A percentile compares a stretch with the other conserved stretches of the same genome.
Evolutionary conservation across 176 grass and related monocot genomes (phyloP).

Genomic region (Pontederia crassipes): DNA sequence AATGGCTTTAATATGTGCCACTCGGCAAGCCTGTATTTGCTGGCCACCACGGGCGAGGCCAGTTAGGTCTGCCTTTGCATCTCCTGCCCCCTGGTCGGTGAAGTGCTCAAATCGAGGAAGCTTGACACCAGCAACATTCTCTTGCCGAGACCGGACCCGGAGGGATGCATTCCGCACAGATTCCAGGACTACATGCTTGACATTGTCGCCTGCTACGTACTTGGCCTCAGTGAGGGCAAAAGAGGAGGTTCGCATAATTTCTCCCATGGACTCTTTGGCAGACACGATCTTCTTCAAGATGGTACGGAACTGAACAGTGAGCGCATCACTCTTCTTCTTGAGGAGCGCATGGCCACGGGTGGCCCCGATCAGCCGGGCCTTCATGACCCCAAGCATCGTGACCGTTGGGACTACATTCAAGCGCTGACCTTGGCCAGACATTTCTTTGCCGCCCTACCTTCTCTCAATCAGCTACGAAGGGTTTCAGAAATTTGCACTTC

Average conservation of each 20-base stretch:
- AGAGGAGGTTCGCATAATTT: constrained; percentile 50
- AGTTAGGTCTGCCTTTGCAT: constrained; percentile 30
- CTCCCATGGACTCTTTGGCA: constrained; percentile 70
- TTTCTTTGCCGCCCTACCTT: neutral
- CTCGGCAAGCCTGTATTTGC: constrained; percentile 55
- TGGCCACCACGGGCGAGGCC: constrained; percentile 63
- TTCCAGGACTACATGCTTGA: constrained; percentile 50
- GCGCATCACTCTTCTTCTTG: constrained; percentile 90
- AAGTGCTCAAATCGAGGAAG: constrained; percentile 63
- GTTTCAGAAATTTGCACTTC: too few relatives aligned
- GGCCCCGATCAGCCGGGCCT: constrained; percentile 53
- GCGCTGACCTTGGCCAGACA: constrained; percentile 57
- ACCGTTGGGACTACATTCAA: constrained; percentile 69
- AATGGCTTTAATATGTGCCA: constrained; percentile 35
- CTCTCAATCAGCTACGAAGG: neutral
- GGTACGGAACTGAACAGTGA: constrained; percentile 55
- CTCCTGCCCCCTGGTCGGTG: constrained; percentile 20
- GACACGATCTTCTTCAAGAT: constrained; percentile 64
- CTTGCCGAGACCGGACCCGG: constrained; percentile 47
- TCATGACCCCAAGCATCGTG: constrained; percentile 65
- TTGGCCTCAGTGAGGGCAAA: constrained; percentile 68
- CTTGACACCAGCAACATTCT: constrained; percentile 71
- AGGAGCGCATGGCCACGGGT: constrained; percentile 65
- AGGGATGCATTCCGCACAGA: constrained; percentile 42
- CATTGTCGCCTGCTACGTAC: constrained; percentile 41